These are phyloP conservation scores for Cryptococcus sp. DNA, from an alignment of 1,284 basidiomycete species.

Conservation along the genomic window DNA sequence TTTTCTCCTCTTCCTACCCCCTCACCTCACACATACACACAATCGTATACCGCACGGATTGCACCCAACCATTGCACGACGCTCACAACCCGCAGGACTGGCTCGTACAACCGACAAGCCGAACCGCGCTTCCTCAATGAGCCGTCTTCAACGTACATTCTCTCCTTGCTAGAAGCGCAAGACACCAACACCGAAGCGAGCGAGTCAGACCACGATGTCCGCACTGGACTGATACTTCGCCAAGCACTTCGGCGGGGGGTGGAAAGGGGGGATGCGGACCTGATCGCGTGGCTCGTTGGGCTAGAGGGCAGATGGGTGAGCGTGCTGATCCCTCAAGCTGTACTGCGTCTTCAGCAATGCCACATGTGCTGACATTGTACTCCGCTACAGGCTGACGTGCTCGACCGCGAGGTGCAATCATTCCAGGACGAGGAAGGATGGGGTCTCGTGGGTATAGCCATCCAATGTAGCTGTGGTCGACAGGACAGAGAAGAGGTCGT, in stretches of 20 bases:
- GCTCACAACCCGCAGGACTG: neutral
- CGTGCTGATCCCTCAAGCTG: neutral
- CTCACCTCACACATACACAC: too few relatives aligned
- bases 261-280: conserved; percentile 39
- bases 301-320: conserved; percentile 42
- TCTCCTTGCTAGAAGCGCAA: conserved; percentile 17
- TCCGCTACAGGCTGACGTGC: conserved; percentile 27
- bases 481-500: conserved; percentile 85
- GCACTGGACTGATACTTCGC: conserved; percentile 32
- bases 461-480: conserved; percentile 70
- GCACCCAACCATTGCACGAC: neutral
- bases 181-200: neutral
- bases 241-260: conserved; percentile 44
- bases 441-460: conserved; percentile 73
- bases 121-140: conserved; percentile 23
- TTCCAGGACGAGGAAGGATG: conserved; percentile 79
- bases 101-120: conserved; percentile 12
- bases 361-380: neutral
- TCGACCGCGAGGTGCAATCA: conserved; percentile 33
- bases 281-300: conserved; percentile 38
- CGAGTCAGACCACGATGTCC: conserved; percentile 6
- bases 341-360: neutral
- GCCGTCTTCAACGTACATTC: conserved; percentile 19
- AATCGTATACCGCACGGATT: neutral
- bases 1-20: too few relatives aligned